Percentiles rank a stretch among this genome's conserved stretches.
phyloP scores from a whole-genome alignment of 148 eudicot genomes.

The Euryodendron excelsum region DNA sequence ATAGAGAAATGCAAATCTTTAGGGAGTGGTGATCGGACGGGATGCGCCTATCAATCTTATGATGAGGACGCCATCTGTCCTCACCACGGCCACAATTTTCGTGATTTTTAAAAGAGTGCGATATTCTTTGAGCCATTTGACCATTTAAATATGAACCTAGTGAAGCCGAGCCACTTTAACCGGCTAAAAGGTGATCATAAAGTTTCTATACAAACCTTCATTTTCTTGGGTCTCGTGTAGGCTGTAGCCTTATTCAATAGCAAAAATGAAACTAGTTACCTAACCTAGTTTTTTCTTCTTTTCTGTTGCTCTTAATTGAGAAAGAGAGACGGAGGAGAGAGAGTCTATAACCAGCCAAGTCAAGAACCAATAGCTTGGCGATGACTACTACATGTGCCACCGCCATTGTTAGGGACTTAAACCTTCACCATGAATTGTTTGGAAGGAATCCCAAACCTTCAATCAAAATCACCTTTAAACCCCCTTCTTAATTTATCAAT shows the following conservation, averaged over 20 bases:
- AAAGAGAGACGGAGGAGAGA: background rate
- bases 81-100: background rate
- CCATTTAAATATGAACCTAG: background rate
- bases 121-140: too few species aligned
- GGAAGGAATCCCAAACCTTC: background rate
- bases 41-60: background rate
- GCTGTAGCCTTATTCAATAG: background rate
- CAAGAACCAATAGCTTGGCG: background rate
- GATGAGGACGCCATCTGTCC: too few species aligned
- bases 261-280: background rate
- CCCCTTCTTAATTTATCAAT: background rate
- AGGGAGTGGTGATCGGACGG: background rate
- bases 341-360: too few species aligned
- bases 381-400: background rate
- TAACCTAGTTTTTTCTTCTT: too few species aligned
- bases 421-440: background rate
- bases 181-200: too few species aligned
- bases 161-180: too few species aligned
- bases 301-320: background rate
- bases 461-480: background rate
- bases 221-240: too few species aligned
- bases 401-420: background rate
- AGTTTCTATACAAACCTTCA: background rate
- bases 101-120: background rate
- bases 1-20: too few species aligned